Evolutionary conservation across 768 basidiomycete species (phyloP).

Genomic region (Candolleomyces eurysporus): DNA sequence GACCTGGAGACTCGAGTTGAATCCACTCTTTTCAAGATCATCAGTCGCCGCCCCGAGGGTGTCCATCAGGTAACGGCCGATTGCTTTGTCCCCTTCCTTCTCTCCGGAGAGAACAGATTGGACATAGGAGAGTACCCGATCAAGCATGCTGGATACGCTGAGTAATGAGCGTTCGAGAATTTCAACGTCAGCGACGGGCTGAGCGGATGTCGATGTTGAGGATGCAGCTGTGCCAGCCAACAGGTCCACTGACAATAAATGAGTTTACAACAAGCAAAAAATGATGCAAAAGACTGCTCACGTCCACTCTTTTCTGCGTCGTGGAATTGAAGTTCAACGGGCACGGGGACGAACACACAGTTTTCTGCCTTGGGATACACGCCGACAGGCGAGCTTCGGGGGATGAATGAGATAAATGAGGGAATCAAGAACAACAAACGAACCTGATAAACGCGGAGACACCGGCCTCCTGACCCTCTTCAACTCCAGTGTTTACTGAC

Average conservation of each 20-base stretch:
- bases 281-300: constrained; percentile 38
- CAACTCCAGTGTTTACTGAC: constrained; percentile 82
- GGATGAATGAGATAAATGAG: constrained; percentile 12
- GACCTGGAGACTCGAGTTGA: constrained; percentile 77
- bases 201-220: constrained; percentile 43
- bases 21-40: constrained; percentile 66
- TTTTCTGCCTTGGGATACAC: constrained; percentile 90
- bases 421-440: constrained; percentile 11
- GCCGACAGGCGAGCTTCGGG: constrained; percentile 77
- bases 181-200: constrained; percentile 68
- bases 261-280: not conserved
- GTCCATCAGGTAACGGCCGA: constrained; percentile 91
- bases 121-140: constrained; percentile 84
- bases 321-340: constrained; percentile 81
- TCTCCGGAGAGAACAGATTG: constrained; percentile 78
- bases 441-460: constrained; percentile 79
- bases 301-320: constrained; percentile 83
- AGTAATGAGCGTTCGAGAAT: constrained; percentile 73
- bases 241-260: constrained; percentile 65
- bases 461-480: constrained; percentile 60
- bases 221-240: constrained; percentile 51
- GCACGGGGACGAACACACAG: constrained; percentile 90
- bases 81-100: constrained; percentile 72
- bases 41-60: constrained; percentile 74
- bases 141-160: constrained; percentile 73